Conservation (phyloP, 768 basidiomycete species). For the button mushroom (Agaricus bisporus) region DNA sequence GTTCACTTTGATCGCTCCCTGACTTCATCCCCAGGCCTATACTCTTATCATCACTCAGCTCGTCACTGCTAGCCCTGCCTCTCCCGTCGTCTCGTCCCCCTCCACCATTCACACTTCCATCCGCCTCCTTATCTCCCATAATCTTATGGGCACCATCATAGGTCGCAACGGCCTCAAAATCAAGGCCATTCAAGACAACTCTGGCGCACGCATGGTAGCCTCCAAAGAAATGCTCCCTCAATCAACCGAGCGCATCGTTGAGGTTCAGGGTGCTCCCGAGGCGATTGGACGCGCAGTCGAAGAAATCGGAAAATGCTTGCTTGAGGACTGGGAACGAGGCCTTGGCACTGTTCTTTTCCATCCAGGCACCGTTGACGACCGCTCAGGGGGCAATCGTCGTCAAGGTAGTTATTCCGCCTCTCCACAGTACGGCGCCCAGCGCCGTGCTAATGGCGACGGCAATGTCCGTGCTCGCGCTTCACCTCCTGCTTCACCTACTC, state of each 20-base stretch:
- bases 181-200: constrained; percentile 95
- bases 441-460: constrained; percentile 63
- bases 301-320: constrained; percentile 91
- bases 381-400: constrained; percentile 47
- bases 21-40: constrained; percentile 63
- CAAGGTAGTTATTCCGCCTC: constrained; percentile 33
- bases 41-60: constrained; percentile 91
- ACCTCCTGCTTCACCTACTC: constrained; percentile 39
- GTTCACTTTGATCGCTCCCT: constrained; percentile 5
- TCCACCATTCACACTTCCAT: constrained; percentile 79
- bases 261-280: constrained; percentile 92
- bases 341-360: constrained; percentile 94
- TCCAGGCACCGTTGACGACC: constrained; percentile 80
- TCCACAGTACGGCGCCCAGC: constrained; percentile 22
- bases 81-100: constrained; percentile 63
- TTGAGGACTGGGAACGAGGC: constrained; percentile 96
- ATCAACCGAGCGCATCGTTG: constrained; percentile 97
- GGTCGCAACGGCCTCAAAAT: constrained; percentile 96
- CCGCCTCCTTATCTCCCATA: constrained; percentile 96
- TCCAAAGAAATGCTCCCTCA: constrained; percentile 99
- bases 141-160: constrained; percentile 98
- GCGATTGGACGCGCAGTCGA: constrained; percentile 89
- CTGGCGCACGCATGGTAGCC: constrained; percentile 97
- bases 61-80: constrained; percentile 73
- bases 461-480: constrained; percentile 40